These are phyloP conservation scores for Lepidium didymum DNA, from an alignment of 345 rosid genomes.

Conservation along the genomic window DNA sequence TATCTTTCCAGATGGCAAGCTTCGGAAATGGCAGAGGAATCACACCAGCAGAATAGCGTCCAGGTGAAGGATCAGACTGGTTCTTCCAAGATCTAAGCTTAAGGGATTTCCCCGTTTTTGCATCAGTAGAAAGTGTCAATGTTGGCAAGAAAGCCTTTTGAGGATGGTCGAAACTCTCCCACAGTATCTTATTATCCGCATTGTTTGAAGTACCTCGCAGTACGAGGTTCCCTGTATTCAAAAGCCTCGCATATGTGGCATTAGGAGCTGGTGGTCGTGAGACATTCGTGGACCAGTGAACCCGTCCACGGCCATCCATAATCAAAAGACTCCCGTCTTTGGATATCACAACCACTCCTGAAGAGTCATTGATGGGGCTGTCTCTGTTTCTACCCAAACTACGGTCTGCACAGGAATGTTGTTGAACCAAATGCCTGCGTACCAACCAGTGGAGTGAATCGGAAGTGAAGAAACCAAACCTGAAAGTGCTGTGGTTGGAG, in stretches of 20 bases:
- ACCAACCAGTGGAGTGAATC: constrained; percentile 29
- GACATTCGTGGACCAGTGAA: constrained; percentile 47
- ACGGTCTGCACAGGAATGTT: constrained; percentile 4
- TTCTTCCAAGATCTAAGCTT: constrained; percentile 42
- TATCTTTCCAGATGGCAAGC: constrained; percentile 36
- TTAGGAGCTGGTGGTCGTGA: neutral
- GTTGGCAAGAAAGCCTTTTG: constrained; percentile 18
- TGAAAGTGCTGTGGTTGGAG: constrained; percentile 27
- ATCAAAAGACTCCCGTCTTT: constrained; percentile 43
- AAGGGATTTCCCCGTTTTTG: constrained; percentile 19
- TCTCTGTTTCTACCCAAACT: constrained; percentile 47
- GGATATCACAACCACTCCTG: constrained; percentile 30
- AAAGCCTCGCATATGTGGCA: constrained; percentile 31
- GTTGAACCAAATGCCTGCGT: constrained; percentile 46
- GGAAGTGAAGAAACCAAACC: constrained; percentile 51
- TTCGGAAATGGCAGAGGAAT: constrained; percentile 25
- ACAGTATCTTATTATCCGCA: constrained; percentile 1
- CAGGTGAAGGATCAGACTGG: constrained; percentile 44
- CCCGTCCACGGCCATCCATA: constrained; percentile 27
- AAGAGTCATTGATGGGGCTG: constrained; percentile 39
- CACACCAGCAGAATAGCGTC: constrained; percentile 34
- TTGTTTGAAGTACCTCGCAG: constrained; percentile 5
- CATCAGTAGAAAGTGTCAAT: constrained; percentile 28
- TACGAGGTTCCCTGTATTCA: constrained; percentile 43
- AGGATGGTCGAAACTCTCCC: constrained; percentile 54